A percentile compares a stretch with the other conserved stretches of the same genome.
These are phyloP conservation scores for Pyrenula massariospora DNA, from an alignment of 495 filamentous ascomycete genomes.

Conservation along the genomic window DNA sequence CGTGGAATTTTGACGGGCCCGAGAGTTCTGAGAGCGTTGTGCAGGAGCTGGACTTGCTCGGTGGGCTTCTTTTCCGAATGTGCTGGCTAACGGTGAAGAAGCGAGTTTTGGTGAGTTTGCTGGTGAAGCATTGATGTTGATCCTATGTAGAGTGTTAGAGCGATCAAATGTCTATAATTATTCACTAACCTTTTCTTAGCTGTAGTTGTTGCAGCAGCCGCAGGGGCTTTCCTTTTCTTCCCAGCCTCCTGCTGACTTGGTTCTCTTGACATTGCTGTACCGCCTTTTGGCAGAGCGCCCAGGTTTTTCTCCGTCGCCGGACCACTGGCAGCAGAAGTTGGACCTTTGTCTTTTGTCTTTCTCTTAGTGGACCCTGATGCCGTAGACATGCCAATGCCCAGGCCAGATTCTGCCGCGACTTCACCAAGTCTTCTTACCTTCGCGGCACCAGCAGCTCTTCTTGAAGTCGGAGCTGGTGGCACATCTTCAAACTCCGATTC, in stretches of 20 bases:
- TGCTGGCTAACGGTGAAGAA: constrained; percentile 59
- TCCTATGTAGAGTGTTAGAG: constrained; percentile 18
- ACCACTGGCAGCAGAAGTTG: constrained; percentile 32
- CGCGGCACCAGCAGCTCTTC: constrained; percentile 42
- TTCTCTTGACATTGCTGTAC: constrained; percentile 41
- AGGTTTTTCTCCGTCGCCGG: constrained; percentile 60
- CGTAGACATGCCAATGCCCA: constrained; percentile 36
- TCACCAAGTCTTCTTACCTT: constrained; percentile 55
- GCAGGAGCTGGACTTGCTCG: constrained; percentile 34
- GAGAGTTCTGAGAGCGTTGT: constrained; percentile 45
- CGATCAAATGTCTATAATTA: neutral
- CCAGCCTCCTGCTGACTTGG: constrained; percentile 47
- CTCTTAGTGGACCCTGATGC: constrained; percentile 52
- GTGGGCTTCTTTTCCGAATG: constrained; percentile 38
- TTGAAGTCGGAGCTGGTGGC: constrained; percentile 35
- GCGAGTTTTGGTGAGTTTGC: constrained; percentile 57
- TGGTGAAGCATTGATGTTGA: constrained; percentile 33
- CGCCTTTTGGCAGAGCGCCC: constrained; percentile 37
- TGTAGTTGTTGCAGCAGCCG: constrained; percentile 40
- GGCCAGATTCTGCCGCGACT: constrained; percentile 33
- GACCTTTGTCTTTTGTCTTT: constrained; percentile 63
- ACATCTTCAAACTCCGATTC: constrained; percentile 74
- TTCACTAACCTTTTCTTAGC: constrained; percentile 66
- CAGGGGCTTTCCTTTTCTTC: constrained; percentile 61
- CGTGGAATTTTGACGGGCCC: constrained; percentile 57